Evolutionary conservation across 345 rosid species (phyloP).

Genomic region (Diplotaxis tenuifolia): DNA sequence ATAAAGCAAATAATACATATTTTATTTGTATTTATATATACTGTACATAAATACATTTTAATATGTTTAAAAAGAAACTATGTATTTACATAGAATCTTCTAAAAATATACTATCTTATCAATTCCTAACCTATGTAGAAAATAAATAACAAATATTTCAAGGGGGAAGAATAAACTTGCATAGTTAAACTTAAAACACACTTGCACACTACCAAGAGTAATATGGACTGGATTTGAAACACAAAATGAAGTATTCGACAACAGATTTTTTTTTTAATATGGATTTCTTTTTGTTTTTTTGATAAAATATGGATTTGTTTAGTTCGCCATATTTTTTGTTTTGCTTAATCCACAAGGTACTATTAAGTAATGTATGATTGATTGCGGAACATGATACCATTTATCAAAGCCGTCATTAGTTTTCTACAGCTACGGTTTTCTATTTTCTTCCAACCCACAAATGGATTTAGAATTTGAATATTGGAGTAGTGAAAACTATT

Average conservation of each 20-base stretch:
- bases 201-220: not conserved
- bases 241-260: not conserved
- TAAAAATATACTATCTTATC: too few relatives aligned
- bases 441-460: not conserved
- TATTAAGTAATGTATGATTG: not conserved
- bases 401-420: not conserved
- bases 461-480: slow-evolving; percentile 1
- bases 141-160: too few relatives aligned
- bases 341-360: not conserved
- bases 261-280: not conserved
- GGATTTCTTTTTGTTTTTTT: not conserved
- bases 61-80: too few relatives aligned
- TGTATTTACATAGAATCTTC: too few relatives aligned
- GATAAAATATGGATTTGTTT: not conserved
- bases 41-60: too few relatives aligned
- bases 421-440: not conserved
- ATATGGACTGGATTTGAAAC: not conserved
- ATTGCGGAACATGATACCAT: not conserved
- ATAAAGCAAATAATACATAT: too few relatives aligned
- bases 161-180: too few relatives aligned
- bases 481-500: not conserved
- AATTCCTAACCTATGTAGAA: too few relatives aligned
- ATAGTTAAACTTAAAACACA: too few relatives aligned
- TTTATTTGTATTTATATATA: too few relatives aligned
- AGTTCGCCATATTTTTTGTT: not conserved